Percentiles rank a stretch among this genome's conserved stretches.
These are phyloP conservation scores for Reticulascus tulasneorum DNA, from an alignment of 2,329 filamentous ascomycete genomes.

Conservation along the genomic window DNA sequence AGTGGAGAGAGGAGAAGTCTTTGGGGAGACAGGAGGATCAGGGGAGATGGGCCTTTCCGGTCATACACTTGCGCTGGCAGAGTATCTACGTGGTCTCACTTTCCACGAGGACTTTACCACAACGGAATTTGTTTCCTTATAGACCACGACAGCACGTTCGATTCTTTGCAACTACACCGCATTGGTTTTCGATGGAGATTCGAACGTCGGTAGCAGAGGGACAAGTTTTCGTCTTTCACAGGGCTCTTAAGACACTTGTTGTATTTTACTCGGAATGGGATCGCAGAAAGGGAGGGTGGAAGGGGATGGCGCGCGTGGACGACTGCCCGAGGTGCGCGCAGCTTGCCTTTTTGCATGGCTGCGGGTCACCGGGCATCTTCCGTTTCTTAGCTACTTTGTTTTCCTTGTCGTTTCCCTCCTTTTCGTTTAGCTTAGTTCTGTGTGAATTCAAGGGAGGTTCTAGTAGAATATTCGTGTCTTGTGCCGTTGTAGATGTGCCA, in stretches of 20 bases:
- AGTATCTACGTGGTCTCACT: constrained; percentile 12
- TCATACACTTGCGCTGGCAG: constrained; percentile 9
- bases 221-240: too few species aligned
- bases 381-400: constrained; percentile 36
- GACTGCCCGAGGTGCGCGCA: too few species aligned
- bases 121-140: constrained; percentile 22
- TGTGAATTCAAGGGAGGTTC: constrained; percentile 10
- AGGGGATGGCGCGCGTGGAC: constrained; percentile 25
- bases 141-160: constrained; percentile 20
- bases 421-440: constrained; percentile 12
- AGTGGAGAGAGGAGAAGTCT: constrained; percentile 11
- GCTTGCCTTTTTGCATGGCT: constrained; percentile 29
- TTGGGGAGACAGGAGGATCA: constrained; percentile 15
- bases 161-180: too few species aligned
- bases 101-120: constrained; percentile 9
- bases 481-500: too few species aligned
- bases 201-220: too few species aligned
- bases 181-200: too few species aligned
- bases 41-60: constrained; percentile 8
- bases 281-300: constrained; percentile 8
- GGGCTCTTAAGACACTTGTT: too few species aligned
- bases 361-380: constrained; percentile 22
- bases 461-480: too few species aligned
- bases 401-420: constrained; percentile 25
- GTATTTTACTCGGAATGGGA: constrained; percentile 32